Conservation (phyloP, 192 early-diverging fungal species). For the Phlyctochytrium planicorne region DNA sequence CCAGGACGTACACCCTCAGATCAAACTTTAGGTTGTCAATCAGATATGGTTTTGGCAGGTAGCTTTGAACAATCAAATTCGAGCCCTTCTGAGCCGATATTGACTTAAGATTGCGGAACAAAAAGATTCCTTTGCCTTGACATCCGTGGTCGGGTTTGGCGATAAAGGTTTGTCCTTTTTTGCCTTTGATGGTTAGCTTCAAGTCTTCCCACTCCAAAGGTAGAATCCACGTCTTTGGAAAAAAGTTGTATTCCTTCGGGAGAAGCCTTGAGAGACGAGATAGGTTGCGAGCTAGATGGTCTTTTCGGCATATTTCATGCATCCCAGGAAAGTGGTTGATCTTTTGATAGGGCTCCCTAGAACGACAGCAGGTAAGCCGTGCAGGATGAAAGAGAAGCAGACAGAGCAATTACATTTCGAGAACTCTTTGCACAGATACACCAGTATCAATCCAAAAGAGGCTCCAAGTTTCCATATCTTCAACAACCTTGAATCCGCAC, state of each 20-base stretch:
- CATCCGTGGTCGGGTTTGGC: constrained; percentile 60
- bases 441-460: constrained; percentile 61
- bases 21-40: constrained; percentile 63
- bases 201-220: constrained; percentile 52
- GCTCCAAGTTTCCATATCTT: constrained; percentile 41
- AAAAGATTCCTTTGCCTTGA: constrained; percentile 54
- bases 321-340: constrained; percentile 68
- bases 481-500: constrained; percentile 39
- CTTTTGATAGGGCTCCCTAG: constrained; percentile 48
- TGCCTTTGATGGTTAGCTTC: constrained; percentile 9
- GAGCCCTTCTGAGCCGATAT: constrained; percentile 22
- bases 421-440: constrained; percentile 51
- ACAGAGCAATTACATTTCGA: constrained; percentile 38
- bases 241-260: constrained; percentile 58
- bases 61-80: constrained; percentile 48
- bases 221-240: constrained; percentile 55
- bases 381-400: neutral
- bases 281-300: constrained; percentile 57
- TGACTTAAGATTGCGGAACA: constrained; percentile 24
- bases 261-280: constrained; percentile 42
- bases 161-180: constrained; percentile 42
- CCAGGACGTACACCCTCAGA: constrained; percentile 59
- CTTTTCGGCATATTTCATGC: constrained; percentile 64
- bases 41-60: constrained; percentile 47
- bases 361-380: neutral